These are phyloP conservation scores for Lasiodiplodia theobromae DNA, from an alignment of 2,329 filamentous ascomycete species.

Conservation along the genomic window DNA sequence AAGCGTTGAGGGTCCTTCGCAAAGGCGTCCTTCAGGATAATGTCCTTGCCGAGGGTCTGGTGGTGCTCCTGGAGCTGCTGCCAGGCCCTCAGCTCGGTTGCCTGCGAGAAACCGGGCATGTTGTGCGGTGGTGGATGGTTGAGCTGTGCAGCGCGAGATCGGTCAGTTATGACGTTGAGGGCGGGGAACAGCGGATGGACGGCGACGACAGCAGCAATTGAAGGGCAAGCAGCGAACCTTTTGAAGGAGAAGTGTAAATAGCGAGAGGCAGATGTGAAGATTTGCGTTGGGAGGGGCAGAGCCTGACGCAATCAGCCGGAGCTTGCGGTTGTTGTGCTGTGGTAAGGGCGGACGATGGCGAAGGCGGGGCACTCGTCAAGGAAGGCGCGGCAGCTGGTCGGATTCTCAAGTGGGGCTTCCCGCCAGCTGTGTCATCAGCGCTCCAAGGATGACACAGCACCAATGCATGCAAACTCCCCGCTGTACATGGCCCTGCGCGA, in stretches of 20 bases:
- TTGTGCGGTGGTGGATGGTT: constrained; percentile 34
- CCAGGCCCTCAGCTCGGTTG: constrained; percentile 87
- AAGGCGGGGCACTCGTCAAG: constrained; percentile 11
- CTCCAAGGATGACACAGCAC: constrained; percentile 23
- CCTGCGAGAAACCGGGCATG: constrained; percentile 76
- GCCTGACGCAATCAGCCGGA: constrained; percentile 19
- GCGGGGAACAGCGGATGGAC: constrained; percentile 2
- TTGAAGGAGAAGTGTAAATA: not conserved
- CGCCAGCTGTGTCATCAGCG: constrained; percentile 20
- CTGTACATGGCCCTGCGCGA: not conserved
- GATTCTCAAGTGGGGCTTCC: constrained; percentile 19
- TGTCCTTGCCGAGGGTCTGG: constrained; percentile 82
- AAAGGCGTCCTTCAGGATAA: constrained; percentile 93
- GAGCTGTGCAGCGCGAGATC: constrained; percentile 17
- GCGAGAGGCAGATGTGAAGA: not conserved
- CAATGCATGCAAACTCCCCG: not conserved
- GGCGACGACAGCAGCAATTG: constrained; percentile 2
- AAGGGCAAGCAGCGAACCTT: constrained; percentile 3
- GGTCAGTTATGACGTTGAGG: constrained; percentile 29
- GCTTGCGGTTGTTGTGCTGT: constrained; percentile 10
- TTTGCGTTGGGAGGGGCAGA: constrained; percentile 1
- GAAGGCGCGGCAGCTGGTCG: constrained; percentile 14
- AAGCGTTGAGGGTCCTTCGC: constrained; percentile 87
- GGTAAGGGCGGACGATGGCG: not conserved
- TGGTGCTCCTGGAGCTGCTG: constrained; percentile 90